phyloP scores from a whole-genome alignment of 2,329 filamentous ascomycete genomes.

The Arthrobotrys musiformis region DNA sequence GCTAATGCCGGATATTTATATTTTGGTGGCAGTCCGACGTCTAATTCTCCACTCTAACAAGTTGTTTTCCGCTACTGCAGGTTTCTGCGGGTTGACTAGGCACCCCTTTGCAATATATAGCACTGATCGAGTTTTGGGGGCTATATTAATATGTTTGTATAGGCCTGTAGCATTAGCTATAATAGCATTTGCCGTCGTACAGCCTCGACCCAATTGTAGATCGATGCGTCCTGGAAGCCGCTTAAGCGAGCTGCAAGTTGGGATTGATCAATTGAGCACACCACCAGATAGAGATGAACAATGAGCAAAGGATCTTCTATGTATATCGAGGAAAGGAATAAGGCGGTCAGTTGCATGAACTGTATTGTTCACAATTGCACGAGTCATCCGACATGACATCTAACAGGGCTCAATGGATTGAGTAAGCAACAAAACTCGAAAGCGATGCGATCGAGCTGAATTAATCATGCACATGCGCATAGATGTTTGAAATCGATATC shows the following conservation, averaged over 20 bases:
- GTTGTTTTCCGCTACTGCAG: neutral
- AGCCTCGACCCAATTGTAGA: conserved; percentile 12
- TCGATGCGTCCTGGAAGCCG: neutral
- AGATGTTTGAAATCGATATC: too few species aligned
- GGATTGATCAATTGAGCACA: too few species aligned
- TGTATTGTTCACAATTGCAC: neutral
- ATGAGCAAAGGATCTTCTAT: neutral
- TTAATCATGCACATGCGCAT: too few species aligned
- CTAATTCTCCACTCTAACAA: neutral
- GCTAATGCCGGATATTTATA: neutral
- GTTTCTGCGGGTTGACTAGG: neutral
- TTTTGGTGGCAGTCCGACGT: too few species aligned
- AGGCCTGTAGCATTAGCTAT: neutral
- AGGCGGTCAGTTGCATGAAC: neutral
- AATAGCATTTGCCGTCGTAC: neutral
- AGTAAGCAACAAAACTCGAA: neutral
- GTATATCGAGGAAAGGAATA: neutral
- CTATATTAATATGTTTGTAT: neutral
- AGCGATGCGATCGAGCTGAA: too few species aligned
- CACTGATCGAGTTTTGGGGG: neutral
- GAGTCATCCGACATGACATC: neutral
- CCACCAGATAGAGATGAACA: neutral
- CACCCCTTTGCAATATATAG: conserved; percentile 1
- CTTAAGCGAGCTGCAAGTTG: conserved; percentile 29
- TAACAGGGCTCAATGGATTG: neutral